Evolutionary conservation across 2,329 filamentous ascomycete species (phyloP), one percentile per base, ranked within the genome.

Genomic region (Sordariomycetes sp.): DNA sequence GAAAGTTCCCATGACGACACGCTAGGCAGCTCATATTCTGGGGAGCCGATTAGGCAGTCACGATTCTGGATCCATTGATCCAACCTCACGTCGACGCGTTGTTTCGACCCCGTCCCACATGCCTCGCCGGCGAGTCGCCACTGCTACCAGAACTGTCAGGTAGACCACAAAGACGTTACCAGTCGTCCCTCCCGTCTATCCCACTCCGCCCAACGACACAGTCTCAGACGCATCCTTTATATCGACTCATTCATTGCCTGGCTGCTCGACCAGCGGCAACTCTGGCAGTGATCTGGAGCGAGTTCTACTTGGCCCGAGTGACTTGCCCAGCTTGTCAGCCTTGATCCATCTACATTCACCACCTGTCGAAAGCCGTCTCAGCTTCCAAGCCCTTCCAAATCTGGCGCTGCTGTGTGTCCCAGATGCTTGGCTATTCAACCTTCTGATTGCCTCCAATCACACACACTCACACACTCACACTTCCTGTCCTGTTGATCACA

Each of bases 281-380:
- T 22, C 7, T n/a, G 20, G 12, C 20, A 12, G 46, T 22, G n/a
- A 46, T 46, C 40, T 46, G 16, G 40, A n/a, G 18, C 11, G 46
- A 20, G 20, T 20, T 50, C n/a, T 24, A 14, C 20, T 35, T 48
- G 43, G n/a, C 37, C 57, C 53, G 32, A 20, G 37, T 25, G 35
- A 46, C 57, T 53, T 32, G 54, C 18, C 22, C 54, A 40, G 22
- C 24, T n/a, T 28, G 52, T 32, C 28, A 40, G 46, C 32, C 52
- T 51, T n/a, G 32, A 35, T 57, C 52, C 52, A 37, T 46, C 32
- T 25, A 53, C 28, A 35, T 57, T 57, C 52, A 37, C 55, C 32
- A 35, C 37, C 20, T 24, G 34, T 52, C 32, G 46, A 28, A 40
- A 51, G 46, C 46, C 25, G 46, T 53, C 52, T 50, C 37, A 46